phyloP scores from a whole-genome alignment of 148 eudicot genomes.

The Agrostemma githago region DNA sequence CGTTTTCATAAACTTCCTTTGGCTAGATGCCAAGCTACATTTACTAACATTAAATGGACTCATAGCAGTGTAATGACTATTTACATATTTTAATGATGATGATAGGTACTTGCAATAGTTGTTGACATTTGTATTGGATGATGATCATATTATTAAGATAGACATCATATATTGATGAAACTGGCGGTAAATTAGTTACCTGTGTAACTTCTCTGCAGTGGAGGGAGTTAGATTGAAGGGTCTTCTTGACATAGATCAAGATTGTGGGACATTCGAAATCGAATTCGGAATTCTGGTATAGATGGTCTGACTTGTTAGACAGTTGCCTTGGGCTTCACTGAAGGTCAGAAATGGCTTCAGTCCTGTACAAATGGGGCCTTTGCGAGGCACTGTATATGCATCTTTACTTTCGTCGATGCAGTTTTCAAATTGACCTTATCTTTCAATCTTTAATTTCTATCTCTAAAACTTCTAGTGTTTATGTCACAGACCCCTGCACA shows the following conservation, averaged over 20 bases:
- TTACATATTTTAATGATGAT: background rate
- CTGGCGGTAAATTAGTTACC: background rate
- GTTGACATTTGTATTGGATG: background rate
- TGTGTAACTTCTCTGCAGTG: background rate
- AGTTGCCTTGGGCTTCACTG: background rate
- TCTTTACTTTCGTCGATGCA: slow-evolving; percentile 2
- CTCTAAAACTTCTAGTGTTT: slow-evolving; percentile 16
- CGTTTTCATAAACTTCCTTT: background rate
- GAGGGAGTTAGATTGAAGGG: background rate
- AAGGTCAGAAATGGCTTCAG: background rate
- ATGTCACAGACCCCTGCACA: slow-evolving; percentile 82
- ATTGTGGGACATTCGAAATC: background rate
- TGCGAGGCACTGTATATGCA: slow-evolving; percentile 6
- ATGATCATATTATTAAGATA: background rate
- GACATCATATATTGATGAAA: background rate
- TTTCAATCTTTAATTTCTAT: background rate
- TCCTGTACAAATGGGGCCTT: background rate
- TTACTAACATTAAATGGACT: background rate
- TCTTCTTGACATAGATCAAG: background rate
- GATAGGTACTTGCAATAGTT: background rate
- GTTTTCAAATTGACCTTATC: background rate
- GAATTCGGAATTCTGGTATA: slow-evolving; percentile 5
- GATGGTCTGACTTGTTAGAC: background rate
- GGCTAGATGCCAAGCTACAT: background rate
- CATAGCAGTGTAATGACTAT: background rate